A percentile compares a stretch with the other conserved stretches of the same genome.
phyloP scores from a whole-genome alignment of 306 rosid species.

The Benincasa hispida region DNA sequence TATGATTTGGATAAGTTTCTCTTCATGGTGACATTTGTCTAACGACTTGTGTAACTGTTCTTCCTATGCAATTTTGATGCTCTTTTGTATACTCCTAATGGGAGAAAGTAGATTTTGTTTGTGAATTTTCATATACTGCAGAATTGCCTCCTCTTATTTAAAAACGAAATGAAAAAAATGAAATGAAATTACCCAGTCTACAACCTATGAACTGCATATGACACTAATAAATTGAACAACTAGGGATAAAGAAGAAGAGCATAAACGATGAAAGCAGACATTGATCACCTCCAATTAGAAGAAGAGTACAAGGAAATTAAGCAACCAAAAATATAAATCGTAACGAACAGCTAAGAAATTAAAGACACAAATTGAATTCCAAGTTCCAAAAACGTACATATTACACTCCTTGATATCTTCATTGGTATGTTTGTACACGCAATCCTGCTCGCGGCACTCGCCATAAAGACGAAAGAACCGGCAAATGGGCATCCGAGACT shows the following conservation, averaged over 20 bases:
- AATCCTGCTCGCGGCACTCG: conserved; percentile 97
- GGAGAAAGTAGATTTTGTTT: neutral
- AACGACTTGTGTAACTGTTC: neutral
- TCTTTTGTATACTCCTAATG: neutral
- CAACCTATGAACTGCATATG: neutral
- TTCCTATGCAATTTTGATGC: neutral
- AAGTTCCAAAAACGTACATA: conserved; percentile 43
- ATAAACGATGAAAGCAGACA: neutral
- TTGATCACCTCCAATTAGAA: neutral
- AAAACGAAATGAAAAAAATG: neutral
- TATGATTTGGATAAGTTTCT: neutral
- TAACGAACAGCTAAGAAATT: neutral
- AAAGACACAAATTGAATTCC: neutral
- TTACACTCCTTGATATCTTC: conserved; percentile 98
- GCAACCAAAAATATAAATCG: neutral
- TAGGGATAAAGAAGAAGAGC: neutral
- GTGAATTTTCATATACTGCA: neutral
- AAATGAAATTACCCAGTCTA: neutral
- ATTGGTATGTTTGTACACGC: conserved; percentile 92
- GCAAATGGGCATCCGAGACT: conserved; percentile 94
- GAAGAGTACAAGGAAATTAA: neutral
- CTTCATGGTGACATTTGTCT: neutral
- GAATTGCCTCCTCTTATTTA: neutral
- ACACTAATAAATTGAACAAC: neutral
- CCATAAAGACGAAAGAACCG: conserved; percentile 80